phyloP scores from a whole-genome alignment of 2,329 filamentous ascomycete genomes.

The Paecilomyces fulvus region DNA sequence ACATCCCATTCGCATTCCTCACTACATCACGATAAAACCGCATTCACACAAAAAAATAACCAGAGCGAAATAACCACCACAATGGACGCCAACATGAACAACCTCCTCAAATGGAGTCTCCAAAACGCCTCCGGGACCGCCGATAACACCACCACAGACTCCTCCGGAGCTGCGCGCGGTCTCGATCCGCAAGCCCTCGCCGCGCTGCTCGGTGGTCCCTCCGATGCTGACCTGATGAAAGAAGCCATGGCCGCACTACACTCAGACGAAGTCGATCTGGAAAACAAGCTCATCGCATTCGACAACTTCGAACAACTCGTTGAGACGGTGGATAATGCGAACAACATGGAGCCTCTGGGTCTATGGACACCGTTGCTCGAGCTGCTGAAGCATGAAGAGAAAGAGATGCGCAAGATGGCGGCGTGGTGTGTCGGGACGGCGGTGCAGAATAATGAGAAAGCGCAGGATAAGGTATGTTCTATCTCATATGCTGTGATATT shows the following conservation, averaged over 20 bases:
- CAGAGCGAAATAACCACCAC: conserved; percentile 19
- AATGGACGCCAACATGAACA: conserved; percentile 60
- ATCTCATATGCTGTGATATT: conserved; percentile 20
- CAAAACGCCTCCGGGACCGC: conserved; percentile 47
- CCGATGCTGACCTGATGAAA: conserved; percentile 87
- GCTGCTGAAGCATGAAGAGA: conserved; percentile 60
- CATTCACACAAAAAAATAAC: neutral
- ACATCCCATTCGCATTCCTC: neutral
- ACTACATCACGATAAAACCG: neutral
- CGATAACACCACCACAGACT: conserved; percentile 22
- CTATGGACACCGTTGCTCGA: conserved; percentile 76
- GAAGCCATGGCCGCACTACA: conserved; percentile 70
- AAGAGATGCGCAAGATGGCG: conserved; percentile 70
- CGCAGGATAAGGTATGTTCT: conserved; percentile 59
- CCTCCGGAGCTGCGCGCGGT: conserved; percentile 30
- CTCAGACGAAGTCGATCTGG: conserved; percentile 57
- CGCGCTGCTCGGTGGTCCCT: conserved; percentile 71
- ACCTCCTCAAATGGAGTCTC: conserved; percentile 71
- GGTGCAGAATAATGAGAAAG: conserved; percentile 87
- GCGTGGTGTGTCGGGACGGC: conserved; percentile 94
- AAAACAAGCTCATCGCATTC: conserved; percentile 74
- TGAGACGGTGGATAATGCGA: conserved; percentile 91
- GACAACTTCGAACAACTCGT: conserved; percentile 94
- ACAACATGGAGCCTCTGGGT: conserved; percentile 71
- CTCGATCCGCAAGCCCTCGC: conserved; percentile 64